A percentile compares a stretch with the other conserved stretches of the same genome.
Conservation (phyloP, 169 alveolate genomes). For the Plasmodium gallinaceum region DNA sequence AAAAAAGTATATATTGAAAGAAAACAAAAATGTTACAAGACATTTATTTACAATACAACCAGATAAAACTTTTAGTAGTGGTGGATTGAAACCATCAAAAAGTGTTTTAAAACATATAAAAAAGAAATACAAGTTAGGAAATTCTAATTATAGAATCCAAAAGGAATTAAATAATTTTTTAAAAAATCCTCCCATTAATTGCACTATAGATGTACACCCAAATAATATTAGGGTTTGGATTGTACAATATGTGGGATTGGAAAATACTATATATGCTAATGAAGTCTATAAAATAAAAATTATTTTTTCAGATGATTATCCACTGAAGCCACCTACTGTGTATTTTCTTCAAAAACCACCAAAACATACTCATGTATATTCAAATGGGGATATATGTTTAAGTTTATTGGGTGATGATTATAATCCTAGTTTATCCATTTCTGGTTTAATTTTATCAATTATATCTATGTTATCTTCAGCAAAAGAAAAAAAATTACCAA, state of each 20-base stretch:
- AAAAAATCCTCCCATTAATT: slow-evolving; percentile 87
- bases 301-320: slow-evolving; percentile 88
- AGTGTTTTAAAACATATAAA: slow-evolving; percentile 53
- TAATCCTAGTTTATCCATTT: slow-evolving; percentile 86
- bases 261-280: slow-evolving; percentile 86
- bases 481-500: slow-evolving; percentile 86
- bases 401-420: slow-evolving; percentile 89
- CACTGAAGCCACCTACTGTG: slow-evolving; percentile 89
- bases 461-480: slow-evolving; percentile 89
- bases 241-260: slow-evolving; percentile 83
- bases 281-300: slow-evolving; percentile 86
- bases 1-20: background rate
- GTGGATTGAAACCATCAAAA: slow-evolving; percentile 29
- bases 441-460: slow-evolving; percentile 86
- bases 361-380: slow-evolving; percentile 88
- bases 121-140: slow-evolving; percentile 64
- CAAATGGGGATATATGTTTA: slow-evolving; percentile 90
- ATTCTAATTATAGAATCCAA: slow-evolving; percentile 73
- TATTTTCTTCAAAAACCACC: slow-evolving; percentile 89
- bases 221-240: slow-evolving; percentile 87
- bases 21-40: slow-evolving; percentile 13
- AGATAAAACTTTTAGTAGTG: slow-evolving; percentile 8
- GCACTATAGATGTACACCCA: slow-evolving; percentile 86
- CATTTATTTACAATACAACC: slow-evolving; percentile 27
- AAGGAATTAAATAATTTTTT: slow-evolving; percentile 69